phyloP scores from a whole-genome alignment of 768 basidiomycete species.

The Mycena haematopus region DNA sequence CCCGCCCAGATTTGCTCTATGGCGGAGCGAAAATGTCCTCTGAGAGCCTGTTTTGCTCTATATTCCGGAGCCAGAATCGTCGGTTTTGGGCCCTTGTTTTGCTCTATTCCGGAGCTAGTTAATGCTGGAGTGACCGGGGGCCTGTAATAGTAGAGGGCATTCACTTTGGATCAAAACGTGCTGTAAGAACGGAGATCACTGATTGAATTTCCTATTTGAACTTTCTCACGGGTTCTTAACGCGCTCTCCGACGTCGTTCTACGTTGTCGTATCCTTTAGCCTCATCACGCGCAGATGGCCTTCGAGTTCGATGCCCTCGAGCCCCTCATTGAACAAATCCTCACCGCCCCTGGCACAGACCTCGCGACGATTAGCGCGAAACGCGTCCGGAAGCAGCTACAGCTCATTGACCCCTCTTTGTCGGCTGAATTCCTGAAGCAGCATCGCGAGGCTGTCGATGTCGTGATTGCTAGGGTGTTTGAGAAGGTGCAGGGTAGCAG shows the following conservation, averaged over 20 bases:
- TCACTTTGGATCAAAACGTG: no score
- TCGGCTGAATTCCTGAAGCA: conserved; percentile 68
- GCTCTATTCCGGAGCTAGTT: no score
- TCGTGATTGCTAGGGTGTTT: conserved; percentile 70
- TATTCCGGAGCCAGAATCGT: no score
- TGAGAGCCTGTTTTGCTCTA: no score
- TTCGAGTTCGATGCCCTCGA: conserved; percentile 62
- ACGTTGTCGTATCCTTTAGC: neutral
- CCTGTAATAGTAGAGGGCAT: no score
- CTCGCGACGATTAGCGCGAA: conserved; percentile 85
- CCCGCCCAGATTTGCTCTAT: no score
- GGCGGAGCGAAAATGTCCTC: no score
- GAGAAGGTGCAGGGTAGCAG: conserved; percentile 52
- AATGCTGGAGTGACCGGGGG: no score
- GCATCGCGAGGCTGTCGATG: conserved; percentile 72
- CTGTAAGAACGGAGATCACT: neutral
- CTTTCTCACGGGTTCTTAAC: conserved; percentile 4
- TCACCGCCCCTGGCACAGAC: conserved; percentile 79
- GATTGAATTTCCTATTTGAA: neutral
- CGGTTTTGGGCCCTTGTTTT: no score
- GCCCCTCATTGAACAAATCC: conserved; percentile 69
- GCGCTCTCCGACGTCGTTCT: neutral
- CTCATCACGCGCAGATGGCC: conserved; percentile 46
- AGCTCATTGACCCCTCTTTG: conserved; percentile 57
- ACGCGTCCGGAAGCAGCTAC: conserved; percentile 80